Conservation (phyloP, 164 flowering plant species). For the Brasenia schreberi region DNA sequence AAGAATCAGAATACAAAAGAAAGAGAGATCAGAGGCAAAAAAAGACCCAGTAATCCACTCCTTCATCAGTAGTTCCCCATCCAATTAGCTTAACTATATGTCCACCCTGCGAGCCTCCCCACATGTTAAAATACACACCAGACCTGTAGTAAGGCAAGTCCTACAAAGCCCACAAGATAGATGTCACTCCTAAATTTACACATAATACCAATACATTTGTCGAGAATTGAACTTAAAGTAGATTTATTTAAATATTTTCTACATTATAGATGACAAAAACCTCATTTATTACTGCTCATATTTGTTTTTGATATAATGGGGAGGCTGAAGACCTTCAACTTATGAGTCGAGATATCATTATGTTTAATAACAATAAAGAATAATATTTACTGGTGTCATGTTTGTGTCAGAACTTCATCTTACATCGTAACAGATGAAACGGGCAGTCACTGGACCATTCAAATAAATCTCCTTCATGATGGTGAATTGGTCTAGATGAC, state of each 20-base stretch:
- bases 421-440: conserved; percentile 89
- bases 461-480: conserved; percentile 86
- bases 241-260: too few species aligned
- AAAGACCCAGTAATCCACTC: conserved; percentile 88
- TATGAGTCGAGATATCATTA: too few species aligned
- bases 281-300: too few species aligned
- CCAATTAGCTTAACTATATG: conserved; percentile 96
- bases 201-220: background rate
- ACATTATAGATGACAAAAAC: too few species aligned
- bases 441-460: conserved; percentile 94
- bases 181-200: background rate
- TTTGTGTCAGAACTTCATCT: background rate
- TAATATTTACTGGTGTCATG: background rate
- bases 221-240: too few species aligned
- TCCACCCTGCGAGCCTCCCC: conserved; percentile 70
- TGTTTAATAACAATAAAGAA: background rate
- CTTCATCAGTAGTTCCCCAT: conserved; percentile 82
- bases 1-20: background rate
- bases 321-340: too few species aligned
- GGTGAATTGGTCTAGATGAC: conserved; percentile 32
- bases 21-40: background rate
- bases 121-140: conserved; percentile 78
- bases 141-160: conserved; percentile 94
- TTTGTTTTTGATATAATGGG: too few species aligned
- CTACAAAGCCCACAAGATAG: conserved; percentile 17